A percentile compares a stretch with the other conserved stretches of the same genome.
These are phyloP conservation scores for Paraconiothyrium brasiliense DNA, from an alignment of 2,329 filamentous ascomycete species.

Conservation along the genomic window DNA sequence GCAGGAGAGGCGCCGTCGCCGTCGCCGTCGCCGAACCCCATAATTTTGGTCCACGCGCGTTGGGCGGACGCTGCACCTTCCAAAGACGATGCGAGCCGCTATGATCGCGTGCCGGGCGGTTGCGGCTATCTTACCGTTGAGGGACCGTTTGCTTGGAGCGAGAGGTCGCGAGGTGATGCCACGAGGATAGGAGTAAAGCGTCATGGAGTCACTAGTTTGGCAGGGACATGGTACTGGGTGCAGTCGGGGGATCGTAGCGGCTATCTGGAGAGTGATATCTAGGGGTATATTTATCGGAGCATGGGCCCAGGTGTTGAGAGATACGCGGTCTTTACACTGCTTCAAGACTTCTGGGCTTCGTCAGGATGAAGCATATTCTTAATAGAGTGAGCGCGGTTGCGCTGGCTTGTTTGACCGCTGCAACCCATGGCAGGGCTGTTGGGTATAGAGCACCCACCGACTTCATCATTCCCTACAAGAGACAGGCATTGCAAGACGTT, in stretches of 20 bases:
- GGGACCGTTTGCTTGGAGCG: not conserved
- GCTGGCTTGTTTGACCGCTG: conserved; percentile 53
- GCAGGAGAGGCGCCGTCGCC: not conserved
- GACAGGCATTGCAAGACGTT: conserved; percentile 64
- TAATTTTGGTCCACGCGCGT: conserved; percentile 5
- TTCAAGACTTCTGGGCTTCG: not conserved
- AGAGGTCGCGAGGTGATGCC: conserved; percentile 6
- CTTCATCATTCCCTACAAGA: conserved; percentile 60
- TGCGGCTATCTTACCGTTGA: conserved; percentile 7
- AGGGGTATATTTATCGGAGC: conserved; percentile 9
- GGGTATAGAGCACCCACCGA: conserved; percentile 58
- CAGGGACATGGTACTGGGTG: not conserved
- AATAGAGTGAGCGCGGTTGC: conserved; percentile 33
- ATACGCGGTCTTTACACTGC: conserved; percentile 57
- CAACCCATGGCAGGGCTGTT: conserved; percentile 59
- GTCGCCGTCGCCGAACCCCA: not conserved
- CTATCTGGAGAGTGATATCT: not conserved
- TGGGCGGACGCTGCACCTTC: conserved; percentile 4
- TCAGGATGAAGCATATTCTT: conserved; percentile 28
- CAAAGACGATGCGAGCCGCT: not conserved
- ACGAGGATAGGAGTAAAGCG: conserved; percentile 3
- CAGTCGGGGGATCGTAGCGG: not conserved
- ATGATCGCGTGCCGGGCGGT: conserved; percentile 9
- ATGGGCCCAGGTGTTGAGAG: conserved; percentile 47
- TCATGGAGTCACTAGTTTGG: not conserved